These are phyloP conservation scores for Nicotiana sylvestris DNA, from an alignment of 257 asterid species.

Conservation along the genomic window DNA sequence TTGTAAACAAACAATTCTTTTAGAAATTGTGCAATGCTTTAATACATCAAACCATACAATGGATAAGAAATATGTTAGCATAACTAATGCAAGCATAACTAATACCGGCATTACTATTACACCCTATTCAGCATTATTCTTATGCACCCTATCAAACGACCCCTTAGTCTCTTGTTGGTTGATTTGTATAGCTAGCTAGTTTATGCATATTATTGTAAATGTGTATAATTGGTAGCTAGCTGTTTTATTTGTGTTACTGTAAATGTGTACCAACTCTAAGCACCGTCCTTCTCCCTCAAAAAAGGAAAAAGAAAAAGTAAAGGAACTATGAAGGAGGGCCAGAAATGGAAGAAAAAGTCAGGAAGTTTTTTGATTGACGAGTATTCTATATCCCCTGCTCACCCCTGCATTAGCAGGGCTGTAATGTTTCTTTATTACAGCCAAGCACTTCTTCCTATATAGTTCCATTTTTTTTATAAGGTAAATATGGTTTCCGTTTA, in stretches of 20 bases:
- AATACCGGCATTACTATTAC: no score
- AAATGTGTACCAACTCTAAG: not conserved
- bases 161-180: not conserved
- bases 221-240: conserved; percentile 1
- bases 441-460: not conserved
- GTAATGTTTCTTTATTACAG: not conserved
- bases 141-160: no score
- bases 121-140: no score
- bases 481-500: not conserved
- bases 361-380: not conserved
- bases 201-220: not conserved
- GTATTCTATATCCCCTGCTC: not conserved
- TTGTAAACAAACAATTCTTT: no score
- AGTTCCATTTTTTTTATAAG: not conserved
- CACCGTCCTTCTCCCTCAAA: not conserved
- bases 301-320: not conserved
- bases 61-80: no score
- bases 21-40: no score
- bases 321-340: not conserved
- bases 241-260: not conserved
- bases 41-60: no score
- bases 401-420: not conserved
- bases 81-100: no score
- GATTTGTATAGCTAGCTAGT: conserved; percentile 5
- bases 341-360: not conserved